A percentile compares a stretch with the other conserved stretches of the same genome.
These are phyloP conservation scores for Cnidoscolus chayamansa DNA, from an alignment of 441 rosid species.

Conservation along the genomic window DNA sequence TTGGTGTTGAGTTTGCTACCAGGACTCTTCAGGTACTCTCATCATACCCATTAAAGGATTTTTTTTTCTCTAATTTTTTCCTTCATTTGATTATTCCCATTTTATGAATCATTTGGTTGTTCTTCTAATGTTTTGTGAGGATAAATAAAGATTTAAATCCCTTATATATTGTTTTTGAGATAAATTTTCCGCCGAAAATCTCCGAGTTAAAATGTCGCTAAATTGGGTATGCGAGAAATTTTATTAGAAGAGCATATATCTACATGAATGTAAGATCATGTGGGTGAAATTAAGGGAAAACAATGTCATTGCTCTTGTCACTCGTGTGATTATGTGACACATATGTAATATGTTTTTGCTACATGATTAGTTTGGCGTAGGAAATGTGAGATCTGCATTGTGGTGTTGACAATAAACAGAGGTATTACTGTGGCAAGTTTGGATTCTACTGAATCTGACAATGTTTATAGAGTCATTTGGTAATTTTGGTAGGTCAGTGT, in stretches of 20 bases:
- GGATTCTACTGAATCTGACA: not conserved
- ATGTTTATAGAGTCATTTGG: not conserved
- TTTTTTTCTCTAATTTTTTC: not conserved
- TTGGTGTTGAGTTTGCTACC: conserved; percentile 94
- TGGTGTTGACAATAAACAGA: not conserved
- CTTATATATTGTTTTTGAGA: too few relatives aligned
- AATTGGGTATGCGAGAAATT: too few relatives aligned
- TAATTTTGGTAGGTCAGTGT: not conserved
- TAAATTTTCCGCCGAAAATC: too few relatives aligned
- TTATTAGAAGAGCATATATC: too few relatives aligned
- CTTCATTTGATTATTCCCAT: too few relatives aligned
- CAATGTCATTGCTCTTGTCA: not conserved
- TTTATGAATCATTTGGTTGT: too few relatives aligned
- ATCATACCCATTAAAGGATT: not conserved
- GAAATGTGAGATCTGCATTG: not conserved
- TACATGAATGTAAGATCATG: too few relatives aligned
- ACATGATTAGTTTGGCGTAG: not conserved
- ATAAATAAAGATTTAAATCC: too few relatives aligned
- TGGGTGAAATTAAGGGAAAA: too few relatives aligned
- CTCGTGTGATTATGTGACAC: not conserved
- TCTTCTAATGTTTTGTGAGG: too few relatives aligned
- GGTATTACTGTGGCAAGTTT: not conserved
- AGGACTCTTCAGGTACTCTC: conserved; percentile 68
- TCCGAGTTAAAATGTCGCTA: too few relatives aligned
- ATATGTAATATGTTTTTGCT: not conserved